Base-by-base conservation (phyloP, 208 protist species). In the Trypanosomatidae sp. region DNA sequence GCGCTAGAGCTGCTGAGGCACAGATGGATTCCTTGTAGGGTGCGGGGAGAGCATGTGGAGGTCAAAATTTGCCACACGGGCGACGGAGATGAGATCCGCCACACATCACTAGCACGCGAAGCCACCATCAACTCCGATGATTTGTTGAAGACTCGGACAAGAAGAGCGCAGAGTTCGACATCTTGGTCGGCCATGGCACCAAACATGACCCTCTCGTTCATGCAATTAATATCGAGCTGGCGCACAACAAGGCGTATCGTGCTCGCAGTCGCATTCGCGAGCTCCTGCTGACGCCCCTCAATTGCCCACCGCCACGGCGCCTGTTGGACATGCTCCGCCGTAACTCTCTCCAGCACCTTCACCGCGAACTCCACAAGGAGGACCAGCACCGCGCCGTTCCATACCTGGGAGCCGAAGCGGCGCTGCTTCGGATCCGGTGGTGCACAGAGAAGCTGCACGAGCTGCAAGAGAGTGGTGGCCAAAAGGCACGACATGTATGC, bases 1-100 rank as follows among this genome's bases (percentile, higher is more conserved):
- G 69, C 55, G 62, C 71, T 86, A 43, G 36, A 55, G 33, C 67
- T 44, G 58, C 49, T 47, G 65, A 78, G 89, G 69, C 70, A 93
- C 25, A 75, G 50, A 4, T 79, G 79, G 5, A 91, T 62, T 0
- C 68, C 64, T 22, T 67, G 60, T 1, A 74, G 52, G 0, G 68
- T 49, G 50, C 46, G 76, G 5, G 76, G 76, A 5, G 76, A 80
- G 36, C 65, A 55, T 7, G 65, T 76, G 5, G 46, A 9, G 0
- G 70, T 73, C 39, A 80, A 44, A 22, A 67, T 25, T 6, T 50
- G 28, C 76, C 76, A 80, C 70, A 76, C 74, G 0, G 55, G 62
- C 30, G 60, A 74, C n/a, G 17, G 28, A 0, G 53, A 47, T 22
- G 44, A 53, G 22, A 3, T 3, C 44, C 25, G 25, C 10, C 25